Evolutionary conservation across 1,284 basidiomycete genomes (phyloP), one percentile per base, ranked within the genome.

Genomic region (Pseudozyma flocculosa): DNA sequence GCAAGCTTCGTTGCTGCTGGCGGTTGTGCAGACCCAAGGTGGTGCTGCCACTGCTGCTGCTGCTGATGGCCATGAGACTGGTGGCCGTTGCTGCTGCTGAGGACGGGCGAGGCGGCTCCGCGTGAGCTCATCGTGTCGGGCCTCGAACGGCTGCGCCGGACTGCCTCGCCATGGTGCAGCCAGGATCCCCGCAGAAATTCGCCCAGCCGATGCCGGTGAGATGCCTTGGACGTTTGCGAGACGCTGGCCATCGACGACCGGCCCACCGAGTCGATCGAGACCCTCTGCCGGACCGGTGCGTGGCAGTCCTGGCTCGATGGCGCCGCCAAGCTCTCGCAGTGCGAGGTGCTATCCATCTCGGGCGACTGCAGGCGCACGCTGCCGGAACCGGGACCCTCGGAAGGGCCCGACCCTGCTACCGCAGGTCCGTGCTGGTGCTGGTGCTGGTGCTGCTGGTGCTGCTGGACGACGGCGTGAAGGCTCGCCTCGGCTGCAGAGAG

Each of bases 121-220:
- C 51, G 46, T 2, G 62, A 65, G 3, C 53, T 53, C n/a, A 53
- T 56, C 11, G 61, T 64, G 45, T 53, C 53, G 0, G 61, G 56
- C 23, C 62, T 48, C 2, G 62, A 61, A 1, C 46, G 41, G 43
- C 57, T 60, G 40, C 50, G 44, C 24, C 48, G 42, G 23, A 54
- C 54, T 19, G 56, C 50, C 14, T 65, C 57, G 21, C 53, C 50
- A 4, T 34, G 36, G 43, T 57, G 50, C 17, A 65, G 50, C 62
- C 62, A 65, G 22, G 43, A 57, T 19, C 62, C 57, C 5, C 62
- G 45, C 17, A 65, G 43, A 30, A 65, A 60, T 23, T 57, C 54
- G 15, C 62, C 62, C 19, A 65, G 62, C 26, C 62, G 62, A 45
- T 65, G 62, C 14, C 62, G 62, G 9, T 57, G 57, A 13, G 62